These are phyloP conservation scores for Apiotrichum porosum DNA, from an alignment of 1,284 basidiomycete species.

Conservation along the genomic window DNA sequence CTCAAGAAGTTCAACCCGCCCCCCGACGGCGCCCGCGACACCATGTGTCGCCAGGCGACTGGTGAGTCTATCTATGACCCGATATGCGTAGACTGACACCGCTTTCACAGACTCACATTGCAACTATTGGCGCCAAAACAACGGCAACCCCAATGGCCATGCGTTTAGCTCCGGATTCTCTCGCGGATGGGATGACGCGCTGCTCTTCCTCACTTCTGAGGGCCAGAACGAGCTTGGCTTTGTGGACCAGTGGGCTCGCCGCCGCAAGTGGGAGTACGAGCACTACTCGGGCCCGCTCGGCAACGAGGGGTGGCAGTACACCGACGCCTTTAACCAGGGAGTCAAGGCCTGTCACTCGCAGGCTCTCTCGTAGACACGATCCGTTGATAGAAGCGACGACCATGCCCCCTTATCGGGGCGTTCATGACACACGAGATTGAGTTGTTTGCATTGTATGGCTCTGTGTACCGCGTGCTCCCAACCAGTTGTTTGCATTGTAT, in stretches of 20 bases:
- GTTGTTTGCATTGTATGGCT: too few species aligned
- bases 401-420: too few species aligned
- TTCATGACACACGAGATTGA: too few species aligned
- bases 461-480: too few species aligned
- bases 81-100: neutral
- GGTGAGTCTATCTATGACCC: constrained; percentile 45
- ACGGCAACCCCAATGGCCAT: constrained; percentile 58
- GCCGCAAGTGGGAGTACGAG: constrained; percentile 53
- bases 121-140: constrained; percentile 57
- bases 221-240: constrained; percentile 59
- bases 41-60: constrained; percentile 48
- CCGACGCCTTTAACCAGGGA: constrained; percentile 59
- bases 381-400: too few species aligned
- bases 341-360: constrained; percentile 27
- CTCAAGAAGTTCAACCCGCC: constrained; percentile 21
- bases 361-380: neutral
- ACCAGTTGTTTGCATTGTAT: too few species aligned
- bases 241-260: constrained; percentile 57
- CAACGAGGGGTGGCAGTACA: constrained; percentile 60
- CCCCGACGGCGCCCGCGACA: constrained; percentile 45
- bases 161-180: constrained; percentile 63
- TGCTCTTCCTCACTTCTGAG: constrained; percentile 51
- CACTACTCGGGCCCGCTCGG: constrained; percentile 29
- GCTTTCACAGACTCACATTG: constrained; percentile 57
- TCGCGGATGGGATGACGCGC: constrained; percentile 67